Evolutionary conservation across 208 protist genomes (phyloP), one percentile per base, ranked within the genome.

Genomic region (Acanthamoeba sp.): DNA sequence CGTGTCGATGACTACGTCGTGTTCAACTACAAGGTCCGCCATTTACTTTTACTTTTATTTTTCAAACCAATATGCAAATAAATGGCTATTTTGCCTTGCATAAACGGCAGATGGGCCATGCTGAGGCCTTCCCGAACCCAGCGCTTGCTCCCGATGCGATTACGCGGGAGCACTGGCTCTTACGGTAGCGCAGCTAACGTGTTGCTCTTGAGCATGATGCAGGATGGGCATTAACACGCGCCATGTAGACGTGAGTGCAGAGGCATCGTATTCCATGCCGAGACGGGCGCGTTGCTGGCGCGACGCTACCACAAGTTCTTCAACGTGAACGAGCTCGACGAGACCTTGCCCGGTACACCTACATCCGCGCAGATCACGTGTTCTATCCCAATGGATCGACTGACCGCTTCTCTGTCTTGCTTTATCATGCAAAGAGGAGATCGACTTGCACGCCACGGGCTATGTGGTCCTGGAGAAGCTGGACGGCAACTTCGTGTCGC

Each of bases 291-390:
- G n/a, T 24, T 84, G 24, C 18, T 84, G 38, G 34, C 73, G 34
- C 73, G 73, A n/a, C 73, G 73, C 38, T 84, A 29, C 32, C 73
- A 84, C 42, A 84, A 84, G 73, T 84, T 84, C 73, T 84, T 84
- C 73, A 84, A 84, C 42, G 73, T 40, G 1, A 50, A 50, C 24
- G 73, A 84, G n/a, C 73, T 84, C 10, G 73, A 52, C 14, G 38
- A 52, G 38, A 52, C 73, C 16, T 34, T 84, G 27, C 42, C 73
- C 18, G 38, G 38, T 84, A 32, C 38, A n/a, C n/a, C n/a, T n/a
- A n/a, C n/a, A n/a, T n/a, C n/a, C n/a, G n/a, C n/a, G n/a, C n/a
- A n/a, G n/a, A n/a, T n/a, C n/a, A n/a, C n/a, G n/a, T n/a, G n/a
- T n/a, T n/a, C n/a, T n/a, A n/a, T n/a, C n/a, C n/a, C n/a, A n/a